These are phyloP conservation scores for Talaromyces liani DNA, from an alignment of 495 filamentous ascomycete genomes.

Conservation along the genomic window DNA sequence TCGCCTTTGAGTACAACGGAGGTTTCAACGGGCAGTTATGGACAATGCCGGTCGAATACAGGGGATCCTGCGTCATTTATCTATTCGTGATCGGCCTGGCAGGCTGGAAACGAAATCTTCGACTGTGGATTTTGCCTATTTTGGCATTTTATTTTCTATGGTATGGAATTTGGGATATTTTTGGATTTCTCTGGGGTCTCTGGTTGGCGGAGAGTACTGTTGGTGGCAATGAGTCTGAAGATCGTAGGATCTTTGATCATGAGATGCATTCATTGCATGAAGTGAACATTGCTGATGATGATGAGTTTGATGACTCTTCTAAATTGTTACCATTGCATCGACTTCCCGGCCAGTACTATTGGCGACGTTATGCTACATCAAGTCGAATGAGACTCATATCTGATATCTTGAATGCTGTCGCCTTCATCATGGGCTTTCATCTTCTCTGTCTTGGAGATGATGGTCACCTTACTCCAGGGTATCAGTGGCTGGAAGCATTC, in stretches of 20 bases:
- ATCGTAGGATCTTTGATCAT: background rate
- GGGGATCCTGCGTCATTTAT: slow-evolving; percentile 39
- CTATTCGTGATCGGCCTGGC: slow-evolving; percentile 28
- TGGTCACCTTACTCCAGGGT: slow-evolving; percentile 16
- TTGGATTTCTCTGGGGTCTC: slow-evolving; percentile 38
- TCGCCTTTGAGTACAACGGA: slow-evolving; percentile 10
- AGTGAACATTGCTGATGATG: background rate
- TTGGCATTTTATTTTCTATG: slow-evolving; percentile 28
- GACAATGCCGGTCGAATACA: slow-evolving; percentile 43
- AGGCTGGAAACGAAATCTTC: slow-evolving; percentile 24
- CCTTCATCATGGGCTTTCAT: slow-evolving; percentile 15
- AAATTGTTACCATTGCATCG: background rate
- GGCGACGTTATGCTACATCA: background rate
- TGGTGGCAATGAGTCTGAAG: slow-evolving; percentile 1
- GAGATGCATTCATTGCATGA: background rate
- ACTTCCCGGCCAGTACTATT: slow-evolving; percentile 7
- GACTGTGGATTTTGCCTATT: slow-evolving; percentile 21
- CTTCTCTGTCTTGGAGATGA: slow-evolving; percentile 22
- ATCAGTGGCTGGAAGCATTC: slow-evolving; percentile 15
- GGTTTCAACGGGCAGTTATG: slow-evolving; percentile 31
- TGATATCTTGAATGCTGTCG: background rate
- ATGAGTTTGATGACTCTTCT: background rate
- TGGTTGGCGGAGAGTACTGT: slow-evolving; percentile 31
- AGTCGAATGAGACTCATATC: slow-evolving; percentile 9
- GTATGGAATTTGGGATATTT: slow-evolving; percentile 36